Percentiles rank a stretch among this genome's conserved stretches.
Conservation (phyloP, 805 yeast genomes). For the Hanseniaspora vineae region DNA sequence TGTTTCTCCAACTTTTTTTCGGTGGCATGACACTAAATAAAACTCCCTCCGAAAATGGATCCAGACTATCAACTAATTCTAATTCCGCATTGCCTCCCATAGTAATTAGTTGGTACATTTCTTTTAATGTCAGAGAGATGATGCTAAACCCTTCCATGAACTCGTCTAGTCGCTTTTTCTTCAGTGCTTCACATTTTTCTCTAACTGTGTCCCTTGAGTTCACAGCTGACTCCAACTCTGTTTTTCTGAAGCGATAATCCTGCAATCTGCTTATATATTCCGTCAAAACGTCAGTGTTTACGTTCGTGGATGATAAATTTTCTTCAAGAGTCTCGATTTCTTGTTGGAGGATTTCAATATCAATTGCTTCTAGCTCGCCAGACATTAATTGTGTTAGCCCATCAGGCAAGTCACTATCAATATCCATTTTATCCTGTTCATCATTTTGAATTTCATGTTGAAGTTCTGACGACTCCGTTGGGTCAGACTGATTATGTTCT, state of each 20-base stretch:
- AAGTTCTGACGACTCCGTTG: too few relatives aligned
- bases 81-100: constrained; percentile 99
- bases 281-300: constrained; percentile 60
- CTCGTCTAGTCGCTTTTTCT: constrained; percentile 66
- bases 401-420: constrained; percentile 1
- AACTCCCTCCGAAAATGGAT: constrained; percentile 97
- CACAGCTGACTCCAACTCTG: constrained; percentile 58
- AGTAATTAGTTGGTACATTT: constrained; percentile 96
- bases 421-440: constrained; percentile 9
- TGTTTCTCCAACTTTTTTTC: constrained; percentile 93
- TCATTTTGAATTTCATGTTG: constrained; percentile 1
- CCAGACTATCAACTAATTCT: constrained; percentile 87
- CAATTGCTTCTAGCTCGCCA: constrained; percentile 37
- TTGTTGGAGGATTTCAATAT: constrained; percentile 34
- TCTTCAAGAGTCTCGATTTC: constrained; percentile 45
- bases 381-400: constrained; percentile 31
- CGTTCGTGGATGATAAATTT: constrained; percentile 41
- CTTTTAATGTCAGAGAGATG: constrained; percentile 79
- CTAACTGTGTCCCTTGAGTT: constrained; percentile 51
- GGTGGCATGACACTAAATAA: constrained; percentile 98
- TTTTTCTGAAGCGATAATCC: constrained; percentile 52
- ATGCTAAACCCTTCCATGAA: constrained; percentile 86
- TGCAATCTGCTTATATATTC: constrained; percentile 58
- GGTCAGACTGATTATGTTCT: not conserved
- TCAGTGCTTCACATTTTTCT: constrained; percentile 50